phyloP scores from a whole-genome alignment of 306 rosid species.

The Calophaca sinica region DNA sequence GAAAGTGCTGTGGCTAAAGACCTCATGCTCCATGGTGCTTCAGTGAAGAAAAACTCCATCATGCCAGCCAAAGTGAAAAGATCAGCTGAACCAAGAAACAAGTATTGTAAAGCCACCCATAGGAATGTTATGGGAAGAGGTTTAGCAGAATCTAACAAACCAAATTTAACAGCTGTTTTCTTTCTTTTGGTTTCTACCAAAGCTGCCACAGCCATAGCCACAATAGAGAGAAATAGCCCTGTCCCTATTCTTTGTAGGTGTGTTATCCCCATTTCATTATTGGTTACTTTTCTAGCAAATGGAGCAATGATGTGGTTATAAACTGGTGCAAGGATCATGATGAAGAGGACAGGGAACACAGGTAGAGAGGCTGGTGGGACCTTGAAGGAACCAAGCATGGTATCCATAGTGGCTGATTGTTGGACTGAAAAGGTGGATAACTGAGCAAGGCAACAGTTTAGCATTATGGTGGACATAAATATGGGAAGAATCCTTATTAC shows the following conservation, averaged over 20 bases:
- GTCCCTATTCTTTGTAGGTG: conserved; percentile 73
- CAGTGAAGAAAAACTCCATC: conserved; percentile 90
- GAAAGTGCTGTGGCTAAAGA: conserved; percentile 81
- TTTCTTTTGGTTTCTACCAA: conserved; percentile 77
- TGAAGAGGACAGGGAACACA: conserved; percentile 72
- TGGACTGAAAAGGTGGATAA: conserved; percentile 86
- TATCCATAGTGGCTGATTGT: conserved; percentile 85
- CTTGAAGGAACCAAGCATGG: conserved; percentile 65
- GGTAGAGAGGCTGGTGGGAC: conserved; percentile 93
- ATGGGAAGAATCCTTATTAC: conserved; percentile 71
- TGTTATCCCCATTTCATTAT: conserved; percentile 73
- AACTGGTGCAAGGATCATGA: conserved; percentile 73
- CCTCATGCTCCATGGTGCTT: conserved; percentile 78
- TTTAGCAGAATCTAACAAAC: conserved; percentile 50
- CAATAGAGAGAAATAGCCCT: conserved; percentile 66
- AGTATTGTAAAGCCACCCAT: conserved; percentile 75
- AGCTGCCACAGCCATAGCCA: conserved; percentile 88
- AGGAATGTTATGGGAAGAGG: conserved; percentile 75
- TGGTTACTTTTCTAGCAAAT: conserved; percentile 59
- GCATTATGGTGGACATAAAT: conserved; percentile 73
- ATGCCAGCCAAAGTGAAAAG: conserved; percentile 80
- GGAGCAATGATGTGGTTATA: conserved; percentile 69
- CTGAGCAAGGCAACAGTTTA: conserved; percentile 86
- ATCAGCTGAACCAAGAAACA: conserved; percentile 83
- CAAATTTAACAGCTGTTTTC: conserved; percentile 49